These are phyloP conservation scores for Cadophora luteo-olivacea DNA, from an alignment of 2,329 filamentous ascomycete genomes.

Conservation along the genomic window DNA sequence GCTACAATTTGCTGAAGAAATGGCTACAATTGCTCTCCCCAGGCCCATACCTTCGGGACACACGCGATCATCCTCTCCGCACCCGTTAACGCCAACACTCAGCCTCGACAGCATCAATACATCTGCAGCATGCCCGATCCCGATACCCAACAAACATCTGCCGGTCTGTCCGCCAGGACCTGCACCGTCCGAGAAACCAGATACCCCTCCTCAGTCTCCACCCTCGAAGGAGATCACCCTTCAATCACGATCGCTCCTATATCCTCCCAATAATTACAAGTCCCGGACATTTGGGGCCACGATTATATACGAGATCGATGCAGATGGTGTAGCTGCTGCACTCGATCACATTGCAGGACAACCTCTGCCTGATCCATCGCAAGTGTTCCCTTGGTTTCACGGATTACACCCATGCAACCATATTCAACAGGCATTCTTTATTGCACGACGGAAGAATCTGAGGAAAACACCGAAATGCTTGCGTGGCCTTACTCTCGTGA, in stretches of 20 bases:
- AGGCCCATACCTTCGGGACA: slow-evolving; percentile 39
- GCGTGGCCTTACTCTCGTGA: slow-evolving; percentile 83
- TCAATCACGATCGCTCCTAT: slow-evolving; percentile 72
- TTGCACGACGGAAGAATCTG: slow-evolving; percentile 73
- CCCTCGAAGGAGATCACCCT: slow-evolving; percentile 60
- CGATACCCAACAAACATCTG: slow-evolving; percentile 87
- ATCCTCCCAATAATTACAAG: slow-evolving; percentile 72
- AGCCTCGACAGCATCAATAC: slow-evolving; percentile 58
- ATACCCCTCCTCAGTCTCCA: slow-evolving; percentile 71
- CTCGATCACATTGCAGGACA: slow-evolving; percentile 79
- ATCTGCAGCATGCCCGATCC: slow-evolving; percentile 59
- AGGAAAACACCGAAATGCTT: slow-evolving; percentile 77
- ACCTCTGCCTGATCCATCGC: slow-evolving; percentile 81
- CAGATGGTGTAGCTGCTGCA: slow-evolving; percentile 71
- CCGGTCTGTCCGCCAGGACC: slow-evolving; percentile 88
- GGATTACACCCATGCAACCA: slow-evolving; percentile 89
- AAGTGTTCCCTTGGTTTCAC: slow-evolving; percentile 96
- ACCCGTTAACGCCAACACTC: slow-evolving; percentile 56
- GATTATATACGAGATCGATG: slow-evolving; percentile 75
- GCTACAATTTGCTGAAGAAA: slow-evolving; percentile 23
- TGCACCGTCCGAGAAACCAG: slow-evolving; percentile 58
- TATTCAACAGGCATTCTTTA: slow-evolving; percentile 89
- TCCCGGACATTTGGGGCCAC: slow-evolving; percentile 58
- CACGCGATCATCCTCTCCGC: slow-evolving; percentile 49
- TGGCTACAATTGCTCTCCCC: slow-evolving; percentile 46